These are phyloP conservation scores for Candida caryicola DNA, from an alignment of 805 yeast species.

Conservation along the genomic window DNA sequence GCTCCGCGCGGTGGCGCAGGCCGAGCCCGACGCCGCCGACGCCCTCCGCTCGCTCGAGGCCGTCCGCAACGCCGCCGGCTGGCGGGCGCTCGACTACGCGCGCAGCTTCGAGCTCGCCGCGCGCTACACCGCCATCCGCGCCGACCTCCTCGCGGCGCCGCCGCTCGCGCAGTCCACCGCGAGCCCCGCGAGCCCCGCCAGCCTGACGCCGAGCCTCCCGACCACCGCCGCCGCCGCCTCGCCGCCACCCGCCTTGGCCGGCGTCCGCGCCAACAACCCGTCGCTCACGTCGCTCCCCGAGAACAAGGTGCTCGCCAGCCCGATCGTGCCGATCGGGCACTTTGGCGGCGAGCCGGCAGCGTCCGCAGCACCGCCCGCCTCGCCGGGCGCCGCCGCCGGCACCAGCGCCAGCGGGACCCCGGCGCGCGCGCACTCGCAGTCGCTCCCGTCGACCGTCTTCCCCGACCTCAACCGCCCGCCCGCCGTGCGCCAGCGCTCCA, in stretches of 20 bases:
- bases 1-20: constrained; percentile 11
- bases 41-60: constrained; percentile 50
- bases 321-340: constrained; percentile 30
- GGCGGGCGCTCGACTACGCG: constrained; percentile 41
- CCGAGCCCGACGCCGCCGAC: constrained; percentile 20
- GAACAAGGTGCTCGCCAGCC: constrained; percentile 29
- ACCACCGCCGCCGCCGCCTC: too few relatives aligned
- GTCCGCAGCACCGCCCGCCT: too few relatives aligned
- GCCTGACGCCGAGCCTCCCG: background rate
- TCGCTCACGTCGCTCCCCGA: constrained; percentile 13
- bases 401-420: constrained; percentile 7
- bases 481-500: constrained; percentile 18
- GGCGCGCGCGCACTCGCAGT: constrained; percentile 33
- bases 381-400: background rate
- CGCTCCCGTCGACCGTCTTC: constrained; percentile 22
- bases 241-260: background rate
- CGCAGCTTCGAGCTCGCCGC: constrained; percentile 25
- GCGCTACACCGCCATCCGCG: constrained; percentile 24
- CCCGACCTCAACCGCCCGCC: constrained; percentile 3
- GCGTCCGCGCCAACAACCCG: constrained; percentile 6
- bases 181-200: background rate
- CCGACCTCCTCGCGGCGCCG: constrained; percentile 13
- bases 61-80: constrained; percentile 54
- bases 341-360: background rate
- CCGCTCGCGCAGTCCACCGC: background rate